phyloP scores from a whole-genome alignment of 1,284 basidiomycete genomes.

The Pascua sp. region DNA sequence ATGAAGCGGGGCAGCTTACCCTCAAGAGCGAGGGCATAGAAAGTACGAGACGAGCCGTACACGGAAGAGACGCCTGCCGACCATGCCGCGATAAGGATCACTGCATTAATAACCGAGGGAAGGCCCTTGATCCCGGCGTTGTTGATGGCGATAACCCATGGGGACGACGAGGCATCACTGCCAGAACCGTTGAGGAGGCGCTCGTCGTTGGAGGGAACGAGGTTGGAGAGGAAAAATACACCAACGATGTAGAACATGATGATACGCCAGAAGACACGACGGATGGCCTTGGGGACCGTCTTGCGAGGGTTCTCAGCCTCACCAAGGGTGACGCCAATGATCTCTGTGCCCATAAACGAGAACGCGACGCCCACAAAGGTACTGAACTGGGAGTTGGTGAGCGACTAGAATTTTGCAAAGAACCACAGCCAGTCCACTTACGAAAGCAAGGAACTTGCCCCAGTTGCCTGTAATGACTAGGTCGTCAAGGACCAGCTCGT shows the following conservation, averaged over 20 bases:
- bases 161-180: slow-evolving; percentile 58
- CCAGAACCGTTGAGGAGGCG: slow-evolving; percentile 57
- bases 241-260: slow-evolving; percentile 61
- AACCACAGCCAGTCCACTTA: too few relatives aligned
- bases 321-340: slow-evolving; percentile 67
- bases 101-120: slow-evolving; percentile 52
- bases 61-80: slow-evolving; percentile 77
- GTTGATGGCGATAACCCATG: slow-evolving; percentile 76
- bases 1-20: slow-evolving; percentile 61
- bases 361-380: slow-evolving; percentile 75
- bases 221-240: slow-evolving; percentile 60
- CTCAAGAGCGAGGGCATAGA: slow-evolving; percentile 75
- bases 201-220: slow-evolving; percentile 68
- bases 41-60: slow-evolving; percentile 74
- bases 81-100: slow-evolving; percentile 70
- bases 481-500: slow-evolving; percentile 13
- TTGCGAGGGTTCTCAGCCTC: slow-evolving; percentile 62
- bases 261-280: slow-evolving; percentile 74
- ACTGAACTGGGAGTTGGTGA: slow-evolving; percentile 42
- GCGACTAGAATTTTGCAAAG: too few relatives aligned
- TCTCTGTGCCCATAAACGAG: slow-evolving; percentile 78
- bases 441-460: slow-evolving; percentile 66
- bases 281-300: slow-evolving; percentile 74
- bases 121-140: slow-evolving; percentile 70
- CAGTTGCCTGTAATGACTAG: slow-evolving; percentile 26